Evolutionary conservation across 1,284 basidiomycete species (phyloP).

Genomic region (Gomphus sp.): DNA sequence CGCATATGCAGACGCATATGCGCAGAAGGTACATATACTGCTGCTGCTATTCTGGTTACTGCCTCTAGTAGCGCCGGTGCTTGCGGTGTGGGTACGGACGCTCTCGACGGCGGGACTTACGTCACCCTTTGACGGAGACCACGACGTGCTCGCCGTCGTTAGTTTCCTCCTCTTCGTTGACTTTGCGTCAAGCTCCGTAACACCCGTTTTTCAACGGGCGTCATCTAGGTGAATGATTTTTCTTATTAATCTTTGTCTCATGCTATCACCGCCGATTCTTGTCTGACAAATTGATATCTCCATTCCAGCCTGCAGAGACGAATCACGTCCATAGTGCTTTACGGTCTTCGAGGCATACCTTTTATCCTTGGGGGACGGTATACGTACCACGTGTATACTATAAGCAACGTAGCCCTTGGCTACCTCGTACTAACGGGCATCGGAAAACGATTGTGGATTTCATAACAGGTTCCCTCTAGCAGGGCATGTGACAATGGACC

Average conservation of each 20-base stretch:
- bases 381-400: conserved; percentile 42
- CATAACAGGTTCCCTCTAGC: background rate
- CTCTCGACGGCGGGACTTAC: conserved; percentile 63
- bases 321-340: conserved; percentile 38
- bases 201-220: conserved; percentile 18
- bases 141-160: conserved; percentile 57
- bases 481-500: too few relatives aligned
- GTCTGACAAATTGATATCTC: conserved; percentile 24
- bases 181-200: conserved; percentile 10
- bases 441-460: background rate
- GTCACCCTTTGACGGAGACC: conserved; percentile 70
- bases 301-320: conserved; percentile 28
- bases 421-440: conserved; percentile 2
- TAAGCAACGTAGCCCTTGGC: conserved; percentile 5
- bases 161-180: conserved; percentile 52
- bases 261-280: conserved; percentile 20
- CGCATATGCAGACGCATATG: conserved; percentile 22
- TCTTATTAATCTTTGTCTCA: conserved; percentile 3
- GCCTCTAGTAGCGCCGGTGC: conserved; percentile 70
- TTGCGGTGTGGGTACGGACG: conserved; percentile 89
- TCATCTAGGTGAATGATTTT: conserved; percentile 33
- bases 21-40: conserved; percentile 54
- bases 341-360: conserved; percentile 38
- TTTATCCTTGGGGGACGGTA: conserved; percentile 51
- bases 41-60: conserved; percentile 79